phyloP scores from a whole-genome alignment of 2,329 filamentous ascomycete species.

The Microcyclospora pomicola region DNA sequence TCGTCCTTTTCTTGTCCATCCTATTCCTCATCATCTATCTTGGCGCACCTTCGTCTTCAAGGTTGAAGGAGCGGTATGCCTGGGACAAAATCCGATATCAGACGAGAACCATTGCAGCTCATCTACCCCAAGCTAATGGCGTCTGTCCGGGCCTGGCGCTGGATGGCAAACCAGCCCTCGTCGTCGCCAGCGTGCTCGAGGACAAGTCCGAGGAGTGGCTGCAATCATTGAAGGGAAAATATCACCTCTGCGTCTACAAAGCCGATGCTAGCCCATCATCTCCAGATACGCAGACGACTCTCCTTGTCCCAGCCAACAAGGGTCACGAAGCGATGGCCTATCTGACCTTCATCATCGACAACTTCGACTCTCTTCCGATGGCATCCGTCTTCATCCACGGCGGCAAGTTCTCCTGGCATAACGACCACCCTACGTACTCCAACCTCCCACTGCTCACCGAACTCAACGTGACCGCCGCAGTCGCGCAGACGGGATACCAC shows the following conservation, averaged over 20 bases:
- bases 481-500: slow-evolving; percentile 30
- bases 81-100: too few species aligned
- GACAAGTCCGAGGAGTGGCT: slow-evolving; percentile 33
- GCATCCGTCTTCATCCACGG: slow-evolving; percentile 46
- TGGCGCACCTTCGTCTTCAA: too few species aligned
- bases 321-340: slow-evolving; percentile 50
- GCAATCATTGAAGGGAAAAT: slow-evolving; percentile 24
- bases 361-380: slow-evolving; percentile 42
- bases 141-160: slow-evolving; percentile 29
- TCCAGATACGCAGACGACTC: slow-evolving; percentile 15
- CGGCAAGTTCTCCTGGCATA: slow-evolving; percentile 43
- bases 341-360: slow-evolving; percentile 45
- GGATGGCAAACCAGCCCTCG: slow-evolving; percentile 30
- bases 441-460: slow-evolving; percentile 27
- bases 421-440: slow-evolving; percentile 37
- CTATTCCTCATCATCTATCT: too few species aligned
- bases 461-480: slow-evolving; percentile 28
- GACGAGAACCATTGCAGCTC: slow-evolving; percentile 17
- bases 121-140: slow-evolving; percentile 24
- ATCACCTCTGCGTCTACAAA: slow-evolving; percentile 35
- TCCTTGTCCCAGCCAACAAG: slow-evolving; percentile 37
- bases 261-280: slow-evolving; percentile 20
- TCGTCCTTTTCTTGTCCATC: too few species aligned
- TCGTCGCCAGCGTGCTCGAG: slow-evolving; percentile 28
- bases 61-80: too few species aligned